These are phyloP conservation scores for Plasmodium gonderi DNA, from an alignment of 169 alveolate genomes.

Conservation along the genomic window DNA sequence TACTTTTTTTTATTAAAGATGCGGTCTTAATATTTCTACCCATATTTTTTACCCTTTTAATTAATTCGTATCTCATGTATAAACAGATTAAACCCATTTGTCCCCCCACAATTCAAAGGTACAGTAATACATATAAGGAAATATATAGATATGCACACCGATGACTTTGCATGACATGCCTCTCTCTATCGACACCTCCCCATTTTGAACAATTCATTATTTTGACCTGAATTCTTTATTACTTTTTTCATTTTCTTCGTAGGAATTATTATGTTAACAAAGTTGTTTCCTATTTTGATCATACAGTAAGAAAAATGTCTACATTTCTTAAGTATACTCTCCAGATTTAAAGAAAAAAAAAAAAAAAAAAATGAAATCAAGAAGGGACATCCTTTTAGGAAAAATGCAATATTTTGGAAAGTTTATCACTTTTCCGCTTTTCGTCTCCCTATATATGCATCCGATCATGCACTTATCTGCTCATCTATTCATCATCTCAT, in stretches of 20 bases:
- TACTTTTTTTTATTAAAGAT: slow-evolving; percentile 63
- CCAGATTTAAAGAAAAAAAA: no score
- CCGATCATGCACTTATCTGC: neutral
- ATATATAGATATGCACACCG: neutral
- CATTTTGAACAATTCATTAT: neutral
- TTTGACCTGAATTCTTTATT: neutral
- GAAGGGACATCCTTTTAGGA: no score
- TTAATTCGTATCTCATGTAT: slow-evolving; percentile 38
- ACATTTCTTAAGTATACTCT: neutral
- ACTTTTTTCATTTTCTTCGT: neutral
- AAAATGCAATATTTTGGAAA: no score
- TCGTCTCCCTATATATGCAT: no score
- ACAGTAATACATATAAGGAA: neutral
- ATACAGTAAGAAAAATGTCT: slow-evolving; percentile 11
- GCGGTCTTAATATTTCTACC: slow-evolving; percentile 62
- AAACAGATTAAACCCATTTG: slow-evolving; percentile 18
- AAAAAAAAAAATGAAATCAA: no score
- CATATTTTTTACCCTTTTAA: slow-evolving; percentile 59
- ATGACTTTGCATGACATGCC: neutral
- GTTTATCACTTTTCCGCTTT: no score
- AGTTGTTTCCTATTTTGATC: slow-evolving; percentile 35
- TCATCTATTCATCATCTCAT: neutral
- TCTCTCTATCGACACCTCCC: no score
- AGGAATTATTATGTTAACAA: slow-evolving; percentile 66
- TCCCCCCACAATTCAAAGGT: slow-evolving; percentile 48